A percentile compares a stretch with the other conserved stretches of the same genome.
phyloP scores from a whole-genome alignment of 257 asterid species.

The Mitragyna speciosa region DNA sequence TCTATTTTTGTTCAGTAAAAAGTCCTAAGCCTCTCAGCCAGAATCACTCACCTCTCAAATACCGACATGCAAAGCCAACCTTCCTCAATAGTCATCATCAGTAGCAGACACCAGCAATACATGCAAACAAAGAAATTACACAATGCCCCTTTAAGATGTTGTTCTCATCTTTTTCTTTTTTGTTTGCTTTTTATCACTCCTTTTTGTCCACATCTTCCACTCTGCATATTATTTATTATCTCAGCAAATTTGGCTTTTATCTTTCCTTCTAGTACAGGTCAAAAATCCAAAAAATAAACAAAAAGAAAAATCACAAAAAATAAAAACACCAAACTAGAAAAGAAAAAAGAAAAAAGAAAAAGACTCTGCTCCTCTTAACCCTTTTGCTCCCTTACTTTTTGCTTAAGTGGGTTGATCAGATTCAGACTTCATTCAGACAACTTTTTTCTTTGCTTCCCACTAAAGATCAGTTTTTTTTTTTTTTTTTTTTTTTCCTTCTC shows the following conservation, averaged over 20 bases:
- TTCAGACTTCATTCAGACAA: conserved; percentile 22
- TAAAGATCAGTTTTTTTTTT: conserved; percentile 22
- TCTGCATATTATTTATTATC: conserved; percentile 30
- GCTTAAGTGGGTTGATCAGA: conserved; percentile 6
- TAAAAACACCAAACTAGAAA: background rate
- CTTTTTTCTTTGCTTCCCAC: conserved; percentile 39
- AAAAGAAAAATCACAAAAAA: conserved; percentile 2
- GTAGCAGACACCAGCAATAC: conserved; percentile 27
- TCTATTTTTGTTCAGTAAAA: conserved; percentile 3
- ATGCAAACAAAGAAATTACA: conserved; percentile 44
- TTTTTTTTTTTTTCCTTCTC: background rate
- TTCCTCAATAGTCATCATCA: conserved; percentile 48
- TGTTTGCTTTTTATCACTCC: conserved; percentile 11
- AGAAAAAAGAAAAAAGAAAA: conserved; percentile 23
- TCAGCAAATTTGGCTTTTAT: conserved; percentile 29
- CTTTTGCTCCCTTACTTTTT: conserved; percentile 21
- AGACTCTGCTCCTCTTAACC: conserved; percentile 14
- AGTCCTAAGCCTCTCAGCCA: conserved; percentile 15
- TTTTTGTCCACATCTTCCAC: conserved; percentile 32
- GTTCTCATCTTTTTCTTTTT: conserved; percentile 15
- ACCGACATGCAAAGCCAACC: conserved; percentile 46
- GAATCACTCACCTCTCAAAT: conserved; percentile 35
- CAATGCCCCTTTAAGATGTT: conserved; percentile 15
- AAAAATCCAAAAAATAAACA: background rate
- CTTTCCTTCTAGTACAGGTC: conserved; percentile 4